phyloP scores from a whole-genome alignment of 805 yeast species.

The Komagataella pastoris region DNA sequence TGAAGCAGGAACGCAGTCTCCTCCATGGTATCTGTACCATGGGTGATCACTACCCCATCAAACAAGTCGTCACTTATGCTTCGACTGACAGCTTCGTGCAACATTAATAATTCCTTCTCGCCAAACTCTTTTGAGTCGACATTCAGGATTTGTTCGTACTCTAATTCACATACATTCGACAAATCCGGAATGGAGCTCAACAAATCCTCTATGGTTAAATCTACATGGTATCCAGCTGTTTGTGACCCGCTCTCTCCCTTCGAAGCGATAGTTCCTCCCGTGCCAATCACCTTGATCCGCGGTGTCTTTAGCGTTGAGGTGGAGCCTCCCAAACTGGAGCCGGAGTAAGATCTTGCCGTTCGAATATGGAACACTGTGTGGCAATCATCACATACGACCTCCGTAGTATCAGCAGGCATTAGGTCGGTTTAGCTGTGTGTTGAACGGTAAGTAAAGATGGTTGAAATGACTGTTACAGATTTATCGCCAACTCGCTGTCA shows the following conservation, averaged over 20 bases:
- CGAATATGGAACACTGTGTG: background rate
- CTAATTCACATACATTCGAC: conserved; percentile 36
- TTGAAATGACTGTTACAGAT: background rate
- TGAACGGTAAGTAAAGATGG: background rate
- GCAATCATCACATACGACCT: background rate
- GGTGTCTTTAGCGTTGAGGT: conserved; percentile 7
- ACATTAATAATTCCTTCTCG: conserved; percentile 26
- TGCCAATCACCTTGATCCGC: conserved; percentile 34
- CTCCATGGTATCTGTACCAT: conserved; percentile 61
- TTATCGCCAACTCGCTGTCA: background rate
- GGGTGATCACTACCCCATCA: conserved; percentile 54
- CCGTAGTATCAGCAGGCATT: background rate
- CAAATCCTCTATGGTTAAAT: conserved; percentile 36
- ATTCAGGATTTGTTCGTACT: conserved; percentile 50
- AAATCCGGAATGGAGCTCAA: conserved; percentile 43
- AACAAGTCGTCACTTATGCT: conserved; percentile 24
- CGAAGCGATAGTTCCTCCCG: conserved; percentile 50
- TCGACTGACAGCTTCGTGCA: conserved; percentile 31
- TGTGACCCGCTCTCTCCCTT: conserved; percentile 31
- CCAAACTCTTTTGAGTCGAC: conserved; percentile 48
- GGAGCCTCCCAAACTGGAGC: background rate
- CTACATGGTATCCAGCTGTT: conserved; percentile 42
- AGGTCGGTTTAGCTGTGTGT: background rate
- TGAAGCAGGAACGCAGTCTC: conserved; percentile 57
- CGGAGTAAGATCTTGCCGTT: background rate